Percentiles rank a stretch among this genome's conserved stretches.
These are phyloP conservation scores for Fusarium veterinarium DNA, from an alignment of 2,329 filamentous ascomycete species.

Conservation along the genomic window DNA sequence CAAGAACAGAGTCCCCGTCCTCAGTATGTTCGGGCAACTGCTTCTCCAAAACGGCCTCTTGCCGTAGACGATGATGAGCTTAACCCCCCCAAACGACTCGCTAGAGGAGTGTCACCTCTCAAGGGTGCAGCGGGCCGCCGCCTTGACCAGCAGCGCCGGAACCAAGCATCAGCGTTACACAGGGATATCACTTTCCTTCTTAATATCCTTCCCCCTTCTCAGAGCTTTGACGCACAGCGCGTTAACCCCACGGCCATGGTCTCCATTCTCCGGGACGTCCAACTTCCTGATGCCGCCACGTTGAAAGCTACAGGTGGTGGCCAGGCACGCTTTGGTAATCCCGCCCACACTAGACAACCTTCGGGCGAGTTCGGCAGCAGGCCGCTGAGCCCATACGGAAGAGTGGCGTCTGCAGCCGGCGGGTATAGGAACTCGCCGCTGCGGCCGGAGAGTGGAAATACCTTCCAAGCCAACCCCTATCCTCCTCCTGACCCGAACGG, in stretches of 20 bases:
- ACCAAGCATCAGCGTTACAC: slow-evolving; percentile 75
- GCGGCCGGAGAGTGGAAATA: slow-evolving; percentile 56
- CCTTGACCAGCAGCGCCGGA: slow-evolving; percentile 79
- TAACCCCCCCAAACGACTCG: slow-evolving; percentile 84
- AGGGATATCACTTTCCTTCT: slow-evolving; percentile 74
- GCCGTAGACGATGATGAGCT: slow-evolving; percentile 77
- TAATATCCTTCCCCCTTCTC: slow-evolving; percentile 78
- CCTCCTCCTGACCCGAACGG: slow-evolving; percentile 45
- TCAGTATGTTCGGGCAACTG: slow-evolving; percentile 59
- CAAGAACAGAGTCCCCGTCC: slow-evolving; percentile 59
- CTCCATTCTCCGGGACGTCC: slow-evolving; percentile 74
- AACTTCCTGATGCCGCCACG: slow-evolving; percentile 70
- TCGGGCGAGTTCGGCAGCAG: slow-evolving; percentile 59
- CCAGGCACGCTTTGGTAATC: slow-evolving; percentile 50
- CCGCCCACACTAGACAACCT: slow-evolving; percentile 54
- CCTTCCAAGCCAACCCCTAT: slow-evolving; percentile 47
- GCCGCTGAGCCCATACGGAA: slow-evolving; percentile 62
- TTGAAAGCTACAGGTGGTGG: slow-evolving; percentile 62
- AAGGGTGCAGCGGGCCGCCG: slow-evolving; percentile 91
- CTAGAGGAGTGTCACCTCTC: slow-evolving; percentile 89
- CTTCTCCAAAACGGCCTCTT: slow-evolving; percentile 72
- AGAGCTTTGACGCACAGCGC: slow-evolving; percentile 76
- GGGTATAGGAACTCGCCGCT: slow-evolving; percentile 65
- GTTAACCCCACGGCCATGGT: slow-evolving; percentile 80
- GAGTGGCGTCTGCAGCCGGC: slow-evolving; percentile 53